A percentile compares a stretch with the other conserved stretches of the same genome.
Evolutionary conservation across 805 yeast species (phyloP).

Genomic region (Nakazawaea anatomiae): DNA sequence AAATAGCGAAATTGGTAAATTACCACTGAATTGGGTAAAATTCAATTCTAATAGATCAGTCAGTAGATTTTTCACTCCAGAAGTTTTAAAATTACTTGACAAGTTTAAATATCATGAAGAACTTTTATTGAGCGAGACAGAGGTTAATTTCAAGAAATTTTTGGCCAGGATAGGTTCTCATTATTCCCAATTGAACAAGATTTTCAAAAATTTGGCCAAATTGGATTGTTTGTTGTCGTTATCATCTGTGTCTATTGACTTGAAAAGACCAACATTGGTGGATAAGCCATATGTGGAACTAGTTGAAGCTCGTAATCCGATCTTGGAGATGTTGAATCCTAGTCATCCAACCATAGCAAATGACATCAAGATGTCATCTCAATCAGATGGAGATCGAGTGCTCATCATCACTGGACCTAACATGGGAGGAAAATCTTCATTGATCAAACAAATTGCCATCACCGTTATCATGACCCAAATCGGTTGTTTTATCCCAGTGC

Average conservation of each 20-base stretch:
- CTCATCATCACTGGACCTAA: conserved; percentile 79
- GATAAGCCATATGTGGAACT: conserved; percentile 44
- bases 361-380: conserved; percentile 42
- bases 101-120: conserved; percentile 58
- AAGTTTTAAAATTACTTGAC: conserved; percentile 43
- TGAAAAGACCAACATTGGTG: conserved; percentile 45
- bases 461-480: conserved; percentile 68
- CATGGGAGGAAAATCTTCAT: conserved; percentile 84
- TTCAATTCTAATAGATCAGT: conserved; percentile 64
- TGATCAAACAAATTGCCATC: conserved; percentile 68
- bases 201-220: conserved; percentile 43
- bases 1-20: conserved; percentile 42
- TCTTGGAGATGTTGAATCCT: conserved; percentile 19
- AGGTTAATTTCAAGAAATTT: conserved; percentile 38
- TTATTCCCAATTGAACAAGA: conserved; percentile 30
- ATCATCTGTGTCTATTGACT: conserved; percentile 50
- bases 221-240: conserved; percentile 68
- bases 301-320: conserved; percentile 42
- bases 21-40: conserved; percentile 77
- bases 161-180: conserved; percentile 31
- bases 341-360: conserved; percentile 55
- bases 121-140: conserved; percentile 37
- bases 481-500: conserved; percentile 74
- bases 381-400: conserved; percentile 36
- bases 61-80: conserved; percentile 69